Base-by-base conservation (phyloP, 2,329 filamentous ascomycete genomes). In the Epicoccum sorghinum region DNA sequence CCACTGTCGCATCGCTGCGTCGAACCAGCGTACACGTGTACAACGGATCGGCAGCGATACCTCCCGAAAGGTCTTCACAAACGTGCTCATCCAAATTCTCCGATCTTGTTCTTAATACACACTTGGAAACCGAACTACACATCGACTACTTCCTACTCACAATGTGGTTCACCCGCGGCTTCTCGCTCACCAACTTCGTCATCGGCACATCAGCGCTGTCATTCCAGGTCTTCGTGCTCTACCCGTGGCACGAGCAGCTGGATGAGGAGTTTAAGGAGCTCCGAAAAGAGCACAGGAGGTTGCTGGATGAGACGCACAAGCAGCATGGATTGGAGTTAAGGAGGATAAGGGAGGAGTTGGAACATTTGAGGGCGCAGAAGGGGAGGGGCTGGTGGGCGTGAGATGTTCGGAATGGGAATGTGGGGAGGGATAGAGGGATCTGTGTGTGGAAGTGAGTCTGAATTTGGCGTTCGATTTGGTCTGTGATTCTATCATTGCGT, bases 151-250 rank as follows among this genome's bases (percentile, higher is more conserved):
- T 18, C 18, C 18, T 18, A 14, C 12, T 3, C 25, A 42, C 1
- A 4, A 80, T 81, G 77, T 54, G 79, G 22, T 74, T 82, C 52
- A 79, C 80, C 0, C 80, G 80, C 55, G 71, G 76, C 18, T 78
- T 88, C 58, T 86, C 85, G 9, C 61, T 87, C 57, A 86, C 84
- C 57, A 88, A 89, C 76, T 89, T 89, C 67, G 67, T 82, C 59
- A 84, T 89, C 56, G 87, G 86, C 47, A 81, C 80, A 27, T 87
- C 85, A 4, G 87, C 87, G 0, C 78, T 89, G 30, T 78, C 78
- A 32, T 89, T 89, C 71, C 86, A 89, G 73, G 84, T 89, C 44
- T 86, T 85, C 62, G 87, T 89, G 35, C 78, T 89, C 9, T 89
- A 89, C 71, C 87, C 87, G 1, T 89, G 86, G 86, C 86, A 89